Percentiles rank a stretch among this genome's conserved stretches.
Evolutionary conservation across 169 alveolate species (phyloP).

Genomic region (Hepatocystis sp.): DNA sequence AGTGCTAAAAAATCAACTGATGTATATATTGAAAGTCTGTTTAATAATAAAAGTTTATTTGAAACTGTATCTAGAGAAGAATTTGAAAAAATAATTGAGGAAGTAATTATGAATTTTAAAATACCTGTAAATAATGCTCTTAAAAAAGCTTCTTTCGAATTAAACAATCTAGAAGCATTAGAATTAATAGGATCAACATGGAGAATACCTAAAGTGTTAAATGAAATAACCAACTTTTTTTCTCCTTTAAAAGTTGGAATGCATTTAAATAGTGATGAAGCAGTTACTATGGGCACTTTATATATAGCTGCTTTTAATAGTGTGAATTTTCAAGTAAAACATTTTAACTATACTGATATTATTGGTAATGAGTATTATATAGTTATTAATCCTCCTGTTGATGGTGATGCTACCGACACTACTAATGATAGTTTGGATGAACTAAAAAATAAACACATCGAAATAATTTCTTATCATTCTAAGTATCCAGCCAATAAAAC

Average conservation of each 20-base stretch:
- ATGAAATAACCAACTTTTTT: conserved; percentile 77
- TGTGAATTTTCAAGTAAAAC: conserved; percentile 81
- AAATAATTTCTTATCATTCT: conserved; percentile 49
- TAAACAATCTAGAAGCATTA: conserved; percentile 83
- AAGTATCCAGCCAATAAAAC: conserved; percentile 51
- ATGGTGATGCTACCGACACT: conserved; percentile 2
- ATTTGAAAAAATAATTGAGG: conserved; percentile 76
- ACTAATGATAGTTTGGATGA: not conserved
- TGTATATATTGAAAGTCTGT: conserved; percentile 67
- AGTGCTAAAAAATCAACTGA: conserved; percentile 74
- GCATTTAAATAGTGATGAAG: conserved; percentile 87
- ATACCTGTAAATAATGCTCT: conserved; percentile 80
- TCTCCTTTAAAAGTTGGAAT: conserved; percentile 83
- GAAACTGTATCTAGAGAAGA: conserved; percentile 78
- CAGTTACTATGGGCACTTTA: conserved; percentile 85
- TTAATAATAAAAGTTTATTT: conserved; percentile 56
- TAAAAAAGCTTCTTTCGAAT: conserved; percentile 75
- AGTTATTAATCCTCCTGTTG: conserved; percentile 6
- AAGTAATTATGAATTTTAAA: conserved; percentile 71
- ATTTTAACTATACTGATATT: conserved; percentile 76
- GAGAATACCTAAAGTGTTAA: conserved; percentile 84
- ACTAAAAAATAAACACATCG: conserved; percentile 3
- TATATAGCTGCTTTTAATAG: conserved; percentile 84
- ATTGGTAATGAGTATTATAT: conserved; percentile 77
- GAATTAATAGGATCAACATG: conserved; percentile 86